These are phyloP conservation scores for Hyphodiscus hymeniophilus DNA, from an alignment of 495 filamentous ascomycete genomes.

Conservation along the genomic window DNA sequence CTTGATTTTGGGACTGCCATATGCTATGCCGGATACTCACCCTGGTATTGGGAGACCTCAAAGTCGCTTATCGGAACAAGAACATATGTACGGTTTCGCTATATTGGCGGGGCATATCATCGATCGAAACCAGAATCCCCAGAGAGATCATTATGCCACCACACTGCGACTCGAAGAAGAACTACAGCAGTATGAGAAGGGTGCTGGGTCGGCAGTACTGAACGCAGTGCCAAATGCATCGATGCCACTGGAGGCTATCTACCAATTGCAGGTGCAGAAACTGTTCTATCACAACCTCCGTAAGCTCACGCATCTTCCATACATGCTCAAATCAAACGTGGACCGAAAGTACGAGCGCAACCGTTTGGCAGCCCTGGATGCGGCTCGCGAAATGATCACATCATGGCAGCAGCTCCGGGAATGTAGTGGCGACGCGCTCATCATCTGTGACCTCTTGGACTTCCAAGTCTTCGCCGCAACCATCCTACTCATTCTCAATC, in stretches of 20 bases:
- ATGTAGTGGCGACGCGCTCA: constrained; percentile 22
- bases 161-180: constrained; percentile 42
- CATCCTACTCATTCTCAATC: constrained; percentile 39
- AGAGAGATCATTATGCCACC: constrained; percentile 28
- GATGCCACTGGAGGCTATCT: background rate
- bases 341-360: constrained; percentile 34
- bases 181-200: constrained; percentile 29
- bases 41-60: constrained; percentile 22
- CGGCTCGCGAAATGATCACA: constrained; percentile 36
- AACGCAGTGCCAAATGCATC: background rate
- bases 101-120: constrained; percentile 42
- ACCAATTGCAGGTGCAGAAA: background rate
- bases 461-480: constrained; percentile 46
- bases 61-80: constrained; percentile 12
- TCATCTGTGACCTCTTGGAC: constrained; percentile 45
- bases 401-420: constrained; percentile 36
- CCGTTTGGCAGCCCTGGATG: constrained; percentile 35
- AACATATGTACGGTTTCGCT: constrained; percentile 25
- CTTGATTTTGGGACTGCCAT: constrained; percentile 44
- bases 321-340: constrained; percentile 41
- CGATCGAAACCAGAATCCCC: constrained; percentile 39
- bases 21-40: constrained; percentile 31
- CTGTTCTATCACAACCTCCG: constrained; percentile 37
- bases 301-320: constrained; percentile 44
- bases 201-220: background rate